Base-by-base conservation (phyloP, 805 yeast species). In the Spathaspora arborariae region DNA sequence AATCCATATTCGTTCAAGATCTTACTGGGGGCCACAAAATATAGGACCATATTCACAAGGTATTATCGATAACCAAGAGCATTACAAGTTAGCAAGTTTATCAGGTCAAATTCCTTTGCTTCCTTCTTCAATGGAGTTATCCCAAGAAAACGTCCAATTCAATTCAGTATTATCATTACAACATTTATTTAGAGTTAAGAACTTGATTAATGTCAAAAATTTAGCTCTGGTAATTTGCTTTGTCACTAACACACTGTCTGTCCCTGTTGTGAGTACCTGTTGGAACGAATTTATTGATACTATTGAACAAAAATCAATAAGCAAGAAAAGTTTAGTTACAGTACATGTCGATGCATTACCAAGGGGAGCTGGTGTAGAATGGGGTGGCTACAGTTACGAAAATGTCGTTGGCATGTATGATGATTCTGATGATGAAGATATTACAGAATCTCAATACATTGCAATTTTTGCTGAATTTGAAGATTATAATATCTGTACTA, bases 21-120 rank as follows among this genome's bases (percentile, higher is more conserved):
- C 97, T 36, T 91, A 87, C 62, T 94, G 99, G 99, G 98, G 97
- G 0, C 99, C 99, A 0, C 92, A 96, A 33, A 94, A 94, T 55
- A 94, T 94, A 40, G 99, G 99, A 0, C 99, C 99, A 0, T 94
- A 94, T 60, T 92, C 99, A 0, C 99, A 94, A 64, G 79, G 91
- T 0, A 80, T 82, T 9, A 63, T 76, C 4, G 82, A 80, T 51
- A 59, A 59, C 16, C 48, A 48, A 11, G 48, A 49, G 2, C 45
- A 45, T 8, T 78, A 80, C 46, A 65, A 74, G 21, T 63, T 81
- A 6, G 82, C 85, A 2, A 72, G 75, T 33, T 62, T 91, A 10
- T 88, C 97, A 43, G 99, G 99, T 0, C 98, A 94, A 67, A 91
- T 94, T 34, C 95, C 96, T 1, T 69, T 94, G 35, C 62, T 84